Evolutionary conservation across 768 basidiomycete species (phyloP), one percentile per base, ranked within the genome.

Genomic region (Pulveroboletus ravenelii): DNA sequence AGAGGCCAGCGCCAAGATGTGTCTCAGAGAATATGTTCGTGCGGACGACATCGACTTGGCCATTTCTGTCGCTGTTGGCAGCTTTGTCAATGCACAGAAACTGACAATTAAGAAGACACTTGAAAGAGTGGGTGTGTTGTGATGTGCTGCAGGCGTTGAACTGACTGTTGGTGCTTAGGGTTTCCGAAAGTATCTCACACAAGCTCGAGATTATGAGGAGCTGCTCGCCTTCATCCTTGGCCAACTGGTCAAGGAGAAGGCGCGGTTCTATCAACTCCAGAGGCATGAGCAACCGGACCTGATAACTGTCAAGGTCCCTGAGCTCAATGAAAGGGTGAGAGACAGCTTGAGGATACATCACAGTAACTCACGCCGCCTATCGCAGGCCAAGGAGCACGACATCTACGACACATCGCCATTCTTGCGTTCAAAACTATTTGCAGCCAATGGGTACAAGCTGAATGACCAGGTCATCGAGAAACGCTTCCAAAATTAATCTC

Each of bases 1-100:
- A 3, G 96, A 99, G 70, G 95, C 96, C 13, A 93, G 89, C 63
- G 96, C 96, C 20, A 96, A 95, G 76, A 98, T 99, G 96, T 85
- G 94, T 43, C 74, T 99, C 54, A 79, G 96, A 47, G 95, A 98
- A 70, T 97, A 92, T 62, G 96, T 98, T 30, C 81, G 96, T 41
- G 77, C 86, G 35, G 96, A 98, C 67, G 96, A 99, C 65, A 93
- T 99, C 60, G 93, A 99, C 67, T 73, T 98, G 45, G 95, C 96
- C 2, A 98, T 99, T 55, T 92, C 92, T 61, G 94, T 97, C 41
- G 89, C 92, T 3, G 84, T 99, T 27, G 86, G 86, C 46, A 93
- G 90, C 71, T 99, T 99, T 68, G 91, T 99, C 51, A 94, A 72
- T 58, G 89, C 96, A 25, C 96, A 99, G 69, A 99, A 99, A 77